Evolutionary conservation across 2,329 filamentous ascomycete species (phyloP).

Genomic region (Ophiostoma himal-ulmi): DNA sequence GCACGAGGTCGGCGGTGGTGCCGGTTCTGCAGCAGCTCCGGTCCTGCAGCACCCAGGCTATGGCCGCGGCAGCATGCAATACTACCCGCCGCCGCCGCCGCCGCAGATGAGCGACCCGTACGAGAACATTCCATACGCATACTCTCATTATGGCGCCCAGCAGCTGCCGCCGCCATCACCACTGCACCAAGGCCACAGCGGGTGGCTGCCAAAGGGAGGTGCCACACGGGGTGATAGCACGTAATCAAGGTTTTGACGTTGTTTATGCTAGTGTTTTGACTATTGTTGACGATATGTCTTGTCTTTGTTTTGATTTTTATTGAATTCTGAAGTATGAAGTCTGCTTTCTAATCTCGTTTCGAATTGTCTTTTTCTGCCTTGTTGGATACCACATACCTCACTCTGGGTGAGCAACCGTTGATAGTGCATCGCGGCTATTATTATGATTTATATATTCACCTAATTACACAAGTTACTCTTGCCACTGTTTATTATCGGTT

Average conservation of each 20-base stretch:
- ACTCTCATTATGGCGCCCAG: conserved; percentile 9
- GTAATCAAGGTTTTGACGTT: not conserved
- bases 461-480: too few relatives aligned
- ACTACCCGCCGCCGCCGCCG: conserved; percentile 19
- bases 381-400: not conserved
- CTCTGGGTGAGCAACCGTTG: conserved; percentile 17
- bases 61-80: conserved; percentile 29
- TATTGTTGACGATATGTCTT: too few relatives aligned
- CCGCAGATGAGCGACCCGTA: conserved; percentile 17
- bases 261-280: too few relatives aligned
- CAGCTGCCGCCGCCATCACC: not conserved
- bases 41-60: conserved; percentile 39
- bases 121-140: not conserved
- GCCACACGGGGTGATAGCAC: not conserved
- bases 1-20: conserved; percentile 33
- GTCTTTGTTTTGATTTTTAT: not conserved
- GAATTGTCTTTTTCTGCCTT: not conserved
- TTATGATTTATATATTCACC: not conserved
- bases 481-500: too few relatives aligned
- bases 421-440: conserved; percentile 24
- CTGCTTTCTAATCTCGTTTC: too few relatives aligned
- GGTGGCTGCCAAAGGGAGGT: not conserved
- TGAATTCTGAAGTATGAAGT: too few relatives aligned
- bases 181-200: too few relatives aligned
- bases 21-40: conserved; percentile 29